Base-by-base conservation (phyloP, 306 rosid genomes). In the Inga laurina region DNA sequence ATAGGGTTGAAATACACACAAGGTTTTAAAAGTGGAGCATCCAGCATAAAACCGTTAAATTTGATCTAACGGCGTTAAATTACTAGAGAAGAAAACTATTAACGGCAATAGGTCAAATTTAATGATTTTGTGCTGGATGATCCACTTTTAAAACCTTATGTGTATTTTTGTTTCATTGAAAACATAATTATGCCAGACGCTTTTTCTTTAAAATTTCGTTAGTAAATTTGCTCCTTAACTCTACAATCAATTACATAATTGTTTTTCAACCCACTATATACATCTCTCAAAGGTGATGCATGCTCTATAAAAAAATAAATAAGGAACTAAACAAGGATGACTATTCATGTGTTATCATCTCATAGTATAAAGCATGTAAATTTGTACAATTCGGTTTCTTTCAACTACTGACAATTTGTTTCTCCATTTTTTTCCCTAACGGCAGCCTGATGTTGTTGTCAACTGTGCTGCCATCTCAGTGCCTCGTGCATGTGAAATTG, bases 381-480 rank as follows among this genome's bases (percentile, higher is more conserved):
- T 67, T 45, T 52, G 45, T 68, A 10, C 45, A 43, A 27, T 81
- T 46, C 46, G 44, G 54, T 61, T 64, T 70, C 43, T 59, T 79
- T 64, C 27, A 44, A 43, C 57, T 12, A 52, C 81, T 94, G 85
- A 91, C 78, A 65, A 43, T 7, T 77, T 75, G 67, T 81, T 46
- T 72, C 12, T 27, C 57, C 10, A 43, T 2, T 37, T 87, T 19
- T 64, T 86, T 82, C 74, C 77, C 54, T 46, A 62, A 77, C 87
- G 68, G 85, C 93, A 96, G 98, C 98, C 99, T 52, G 97, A 93
- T 77, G 91, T 93, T 72, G 92, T 93, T 80, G 89, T 96, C 80
- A 93, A 93, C 84, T 93, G 99, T 80, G 97, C 97, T 77, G 98
- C 99, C 68, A 84, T 93, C 74, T 93, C 99, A 18, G 92, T 87